Evolutionary conservation across 2,329 filamentous ascomycete species (phyloP).

Genomic region (Coniochaeta prunicola): DNA sequence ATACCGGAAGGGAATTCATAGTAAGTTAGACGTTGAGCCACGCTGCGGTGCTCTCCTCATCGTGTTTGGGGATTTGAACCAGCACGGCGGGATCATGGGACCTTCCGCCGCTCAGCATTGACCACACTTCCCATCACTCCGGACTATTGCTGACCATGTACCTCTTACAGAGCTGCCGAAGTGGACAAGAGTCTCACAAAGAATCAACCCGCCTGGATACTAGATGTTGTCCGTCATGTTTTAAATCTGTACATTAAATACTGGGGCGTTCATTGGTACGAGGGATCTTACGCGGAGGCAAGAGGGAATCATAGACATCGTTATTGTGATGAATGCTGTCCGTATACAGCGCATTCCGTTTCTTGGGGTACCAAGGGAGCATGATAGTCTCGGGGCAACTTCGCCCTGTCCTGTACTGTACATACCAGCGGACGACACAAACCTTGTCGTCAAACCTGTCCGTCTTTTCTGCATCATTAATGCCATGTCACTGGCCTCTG

Average conservation of each 20-base stretch:
- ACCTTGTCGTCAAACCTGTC: background rate
- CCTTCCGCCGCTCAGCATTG: background rate
- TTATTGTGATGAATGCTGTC: background rate
- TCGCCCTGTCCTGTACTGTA: background rate
- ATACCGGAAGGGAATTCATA: slow-evolving; percentile 96
- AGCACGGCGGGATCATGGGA: background rate
- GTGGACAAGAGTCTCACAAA: slow-evolving; percentile 93
- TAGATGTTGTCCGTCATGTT: slow-evolving; percentile 33
- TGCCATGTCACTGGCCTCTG: background rate
- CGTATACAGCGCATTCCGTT: background rate
- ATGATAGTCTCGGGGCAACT: background rate
- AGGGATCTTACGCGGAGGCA: background rate
- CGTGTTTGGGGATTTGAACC: background rate
- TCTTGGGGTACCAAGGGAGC: background rate
- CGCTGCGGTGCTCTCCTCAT: too few species aligned
- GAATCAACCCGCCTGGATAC: slow-evolving; percentile 91
- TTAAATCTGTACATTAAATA: background rate
- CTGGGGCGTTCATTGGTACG: background rate
- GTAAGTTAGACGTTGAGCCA: slow-evolving; percentile 56
- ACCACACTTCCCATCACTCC: too few species aligned
- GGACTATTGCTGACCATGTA: slow-evolving; percentile 7
- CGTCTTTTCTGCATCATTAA: background rate
- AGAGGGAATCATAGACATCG: background rate
- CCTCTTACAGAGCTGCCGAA: slow-evolving; percentile 62
- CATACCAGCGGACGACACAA: background rate